phyloP scores from a whole-genome alignment of 352 stramenopile genomes.

The Thalassiosira tumida region DNA sequence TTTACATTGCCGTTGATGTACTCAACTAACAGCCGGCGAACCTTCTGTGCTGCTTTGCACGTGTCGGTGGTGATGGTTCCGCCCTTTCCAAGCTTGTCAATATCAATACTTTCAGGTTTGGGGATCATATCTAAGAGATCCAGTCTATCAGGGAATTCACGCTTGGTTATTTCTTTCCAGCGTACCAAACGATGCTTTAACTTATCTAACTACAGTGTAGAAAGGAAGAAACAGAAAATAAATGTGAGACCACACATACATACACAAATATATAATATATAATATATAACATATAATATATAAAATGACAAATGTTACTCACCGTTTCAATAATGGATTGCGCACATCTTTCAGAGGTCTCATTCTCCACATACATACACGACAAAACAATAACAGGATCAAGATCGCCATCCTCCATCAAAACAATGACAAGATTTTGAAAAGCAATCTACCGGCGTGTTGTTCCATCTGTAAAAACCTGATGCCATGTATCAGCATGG shows the following conservation, averaged over 20 bases:
- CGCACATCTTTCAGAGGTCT: background rate
- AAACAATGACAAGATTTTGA: slow-evolving; percentile 50
- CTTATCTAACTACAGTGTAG: background rate
- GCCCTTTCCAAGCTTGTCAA: slow-evolving; percentile 9
- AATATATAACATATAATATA: too few species aligned
- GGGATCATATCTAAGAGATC: background rate
- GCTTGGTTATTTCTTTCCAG: background rate
- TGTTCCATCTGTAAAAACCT: slow-evolving; percentile 64
- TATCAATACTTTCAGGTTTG: background rate
- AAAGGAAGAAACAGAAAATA: too few species aligned
- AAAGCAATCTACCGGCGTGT: slow-evolving; percentile 34
- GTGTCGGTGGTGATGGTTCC: slow-evolving; percentile 24
- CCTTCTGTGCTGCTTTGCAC: background rate
- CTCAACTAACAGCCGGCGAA: background rate
- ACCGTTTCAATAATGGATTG: background rate
- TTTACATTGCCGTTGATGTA: background rate
- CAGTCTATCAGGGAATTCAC: background rate
- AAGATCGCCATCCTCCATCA: slow-evolving; percentile 29
- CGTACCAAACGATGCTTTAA: slow-evolving; percentile 31
- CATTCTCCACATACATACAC: background rate
- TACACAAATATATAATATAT: too few species aligned
- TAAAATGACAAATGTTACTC: background rate
- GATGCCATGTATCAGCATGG: slow-evolving; percentile 35
- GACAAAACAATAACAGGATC: background rate
- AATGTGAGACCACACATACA: too few species aligned